phyloP scores from a whole-genome alignment of 441 rosid genomes.

The Gossypium laxum region DNA sequence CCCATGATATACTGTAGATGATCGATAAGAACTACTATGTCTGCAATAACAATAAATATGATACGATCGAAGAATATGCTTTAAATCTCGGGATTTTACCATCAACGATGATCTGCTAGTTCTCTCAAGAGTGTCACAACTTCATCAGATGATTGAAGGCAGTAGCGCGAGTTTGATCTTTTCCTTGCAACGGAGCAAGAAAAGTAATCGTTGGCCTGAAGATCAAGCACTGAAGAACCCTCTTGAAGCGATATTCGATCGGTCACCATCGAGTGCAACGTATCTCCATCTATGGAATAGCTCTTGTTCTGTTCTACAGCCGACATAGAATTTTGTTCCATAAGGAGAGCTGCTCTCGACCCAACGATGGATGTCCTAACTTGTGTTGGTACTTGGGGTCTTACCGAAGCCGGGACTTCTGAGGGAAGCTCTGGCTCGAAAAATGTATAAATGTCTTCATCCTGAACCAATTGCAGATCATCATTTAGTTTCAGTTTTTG shows the following conservation, averaged over 20 bases:
- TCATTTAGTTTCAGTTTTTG: background rate
- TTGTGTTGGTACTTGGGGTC: conserved; percentile 28
- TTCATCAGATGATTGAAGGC: conserved; percentile 39
- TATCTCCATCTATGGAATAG: conserved; percentile 21
- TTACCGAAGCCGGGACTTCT: conserved; percentile 20
- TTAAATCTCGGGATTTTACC: background rate
- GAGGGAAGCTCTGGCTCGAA: conserved; percentile 62
- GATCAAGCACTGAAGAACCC: conserved; percentile 58
- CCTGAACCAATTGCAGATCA: conserved; percentile 31
- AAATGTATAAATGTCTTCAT: conserved; percentile 61
- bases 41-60: background rate
- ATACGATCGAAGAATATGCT: background rate
- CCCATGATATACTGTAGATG: too few species aligned
- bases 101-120: conserved; percentile 22
- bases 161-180: conserved; percentile 51
- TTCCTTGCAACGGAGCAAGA: conserved; percentile 58
- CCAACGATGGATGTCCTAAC: conserved; percentile 21
- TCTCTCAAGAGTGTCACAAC: conserved; percentile 46
- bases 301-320: conserved; percentile 31
- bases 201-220: conserved; percentile 57
- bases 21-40: too few species aligned
- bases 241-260: conserved; percentile 29
- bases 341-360: conserved; percentile 25
- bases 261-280: conserved; percentile 27
- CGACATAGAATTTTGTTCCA: conserved; percentile 41